Conservation (phyloP, 78 protist genomes). For the Monosiga brevicollis region DNA sequence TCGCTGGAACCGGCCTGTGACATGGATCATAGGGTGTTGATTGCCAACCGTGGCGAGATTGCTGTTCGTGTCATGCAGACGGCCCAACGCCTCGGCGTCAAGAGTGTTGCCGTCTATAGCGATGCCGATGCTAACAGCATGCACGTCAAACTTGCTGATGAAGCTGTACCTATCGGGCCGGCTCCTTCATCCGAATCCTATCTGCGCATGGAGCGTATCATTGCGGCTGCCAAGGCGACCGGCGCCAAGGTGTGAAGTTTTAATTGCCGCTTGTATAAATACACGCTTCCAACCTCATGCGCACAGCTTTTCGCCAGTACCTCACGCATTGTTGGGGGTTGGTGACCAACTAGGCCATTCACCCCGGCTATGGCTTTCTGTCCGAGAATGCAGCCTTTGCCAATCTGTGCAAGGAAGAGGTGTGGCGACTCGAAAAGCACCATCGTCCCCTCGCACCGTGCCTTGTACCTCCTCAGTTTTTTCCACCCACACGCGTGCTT, state of each 20-base stretch:
- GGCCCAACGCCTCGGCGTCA: slow-evolving; percentile 80
- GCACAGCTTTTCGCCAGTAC: background rate
- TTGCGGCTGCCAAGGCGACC: slow-evolving; percentile 63
- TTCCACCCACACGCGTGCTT: no score
- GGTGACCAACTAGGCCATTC: slow-evolving; percentile 40
- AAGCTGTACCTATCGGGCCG: slow-evolving; percentile 63
- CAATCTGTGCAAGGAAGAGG: slow-evolving; percentile 7
- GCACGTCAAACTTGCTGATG: slow-evolving; percentile 55
- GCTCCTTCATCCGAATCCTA: slow-evolving; percentile 72
- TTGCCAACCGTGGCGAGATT: slow-evolving; percentile 98
- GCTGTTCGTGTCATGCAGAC: slow-evolving; percentile 91
- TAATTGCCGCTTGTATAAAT: background rate
- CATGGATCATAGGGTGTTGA: slow-evolving; percentile 83
- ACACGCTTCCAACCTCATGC: background rate
- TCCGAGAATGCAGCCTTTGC: slow-evolving; percentile 83
- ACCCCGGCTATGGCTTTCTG: slow-evolving; percentile 96
- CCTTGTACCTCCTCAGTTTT: no score
- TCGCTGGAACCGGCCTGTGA: no score
- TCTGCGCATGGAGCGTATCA: slow-evolving; percentile 68
- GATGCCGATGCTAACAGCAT: slow-evolving; percentile 75
- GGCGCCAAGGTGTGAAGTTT: slow-evolving; percentile 65
- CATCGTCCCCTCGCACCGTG: no score
- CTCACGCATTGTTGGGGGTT: background rate
- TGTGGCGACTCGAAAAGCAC: no score
- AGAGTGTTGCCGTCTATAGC: slow-evolving; percentile 89